Evolutionary conservation across 805 yeast genomes (phyloP).

Genomic region (Ogataea methanolica): DNA sequence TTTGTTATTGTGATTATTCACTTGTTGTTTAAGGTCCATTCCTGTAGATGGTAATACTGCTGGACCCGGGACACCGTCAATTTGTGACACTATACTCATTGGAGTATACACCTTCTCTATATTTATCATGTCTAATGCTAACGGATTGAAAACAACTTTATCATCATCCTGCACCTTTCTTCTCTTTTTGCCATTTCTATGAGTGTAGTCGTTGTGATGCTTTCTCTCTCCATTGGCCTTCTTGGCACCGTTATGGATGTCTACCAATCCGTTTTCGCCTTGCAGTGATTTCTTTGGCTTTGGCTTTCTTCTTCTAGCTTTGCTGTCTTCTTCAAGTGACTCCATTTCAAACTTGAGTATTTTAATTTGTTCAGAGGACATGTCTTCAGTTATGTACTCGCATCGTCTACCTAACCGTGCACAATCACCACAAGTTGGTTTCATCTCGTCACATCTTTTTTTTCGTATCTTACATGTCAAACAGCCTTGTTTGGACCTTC

Average conservation of each 20-base stretch:
- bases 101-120: not conserved
- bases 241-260: not conserved
- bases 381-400: slow-evolving; percentile 41
- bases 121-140: slow-evolving; percentile 15
- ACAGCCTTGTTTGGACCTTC: slow-evolving; percentile 56
- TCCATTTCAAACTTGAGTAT: slow-evolving; percentile 34
- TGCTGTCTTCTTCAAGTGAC: slow-evolving; percentile 35
- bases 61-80: not conserved
- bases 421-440: slow-evolving; percentile 50
- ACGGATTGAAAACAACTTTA: slow-evolving; percentile 27
- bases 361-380: slow-evolving; percentile 37
- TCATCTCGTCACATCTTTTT: slow-evolving; percentile 49
- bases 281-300: slow-evolving; percentile 7
- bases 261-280: not conserved
- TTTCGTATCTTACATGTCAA: slow-evolving; percentile 64
- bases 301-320: slow-evolving; percentile 37
- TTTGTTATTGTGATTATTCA: not conserved
- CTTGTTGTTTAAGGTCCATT: not conserved
- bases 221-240: not conserved
- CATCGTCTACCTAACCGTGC: slow-evolving; percentile 41
- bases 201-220: too few relatives aligned
- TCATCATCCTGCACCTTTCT: slow-evolving; percentile 1
- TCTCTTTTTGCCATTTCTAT: not conserved
- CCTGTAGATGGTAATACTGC: too few relatives aligned
- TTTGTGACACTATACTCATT: not conserved